phyloP scores from a whole-genome alignment of 805 yeast genomes.

The Candida pseudoglaebosa region DNA sequence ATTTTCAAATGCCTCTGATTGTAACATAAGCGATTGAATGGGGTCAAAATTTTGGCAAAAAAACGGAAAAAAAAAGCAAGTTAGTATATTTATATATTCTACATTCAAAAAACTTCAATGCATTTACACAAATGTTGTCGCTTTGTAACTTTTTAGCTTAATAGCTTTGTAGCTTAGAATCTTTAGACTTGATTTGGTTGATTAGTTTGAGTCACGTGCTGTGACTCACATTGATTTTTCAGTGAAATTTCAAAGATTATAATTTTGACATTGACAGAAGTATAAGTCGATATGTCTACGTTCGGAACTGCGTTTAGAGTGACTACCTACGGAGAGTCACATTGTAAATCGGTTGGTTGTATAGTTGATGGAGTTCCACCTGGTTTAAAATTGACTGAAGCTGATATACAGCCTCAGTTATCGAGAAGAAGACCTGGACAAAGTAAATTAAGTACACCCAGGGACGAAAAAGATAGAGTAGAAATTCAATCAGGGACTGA shows the following conservation, averaged over 20 bases:
- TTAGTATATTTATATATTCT: too few species aligned
- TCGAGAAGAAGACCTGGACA: conserved; percentile 98
- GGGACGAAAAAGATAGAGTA: conserved; percentile 92
- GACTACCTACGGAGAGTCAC: conserved; percentile 97
- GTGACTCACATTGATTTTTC: too few species aligned
- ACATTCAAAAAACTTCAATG: too few species aligned
- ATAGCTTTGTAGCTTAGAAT: too few species aligned
- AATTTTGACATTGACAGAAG: too few species aligned
- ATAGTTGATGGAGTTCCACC: conserved; percentile 99
- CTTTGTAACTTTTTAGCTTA: too few species aligned
- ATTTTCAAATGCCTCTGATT: neutral
- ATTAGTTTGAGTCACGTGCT: neutral
- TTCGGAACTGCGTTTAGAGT: conserved; percentile 51
- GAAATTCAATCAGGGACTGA: conserved; percentile 95
- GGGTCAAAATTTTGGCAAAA: too few species aligned
- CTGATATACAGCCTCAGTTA: conserved; percentile 91
- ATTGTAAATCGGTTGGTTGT: conserved; percentile 96
- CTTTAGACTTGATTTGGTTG: neutral
- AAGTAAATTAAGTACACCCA: conserved; percentile 85
- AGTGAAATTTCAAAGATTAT: too few species aligned
- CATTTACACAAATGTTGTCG: too few species aligned
- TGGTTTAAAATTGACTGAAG: conserved; percentile 78
- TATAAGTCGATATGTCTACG: conserved; percentile 37
- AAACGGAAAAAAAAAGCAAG: too few species aligned
- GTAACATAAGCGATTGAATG: too few species aligned